Evolutionary conservation across 805 yeast genomes (phyloP), one percentile per base, ranked within the genome.

Genomic region (Tetrapisispora fleetii): DNA sequence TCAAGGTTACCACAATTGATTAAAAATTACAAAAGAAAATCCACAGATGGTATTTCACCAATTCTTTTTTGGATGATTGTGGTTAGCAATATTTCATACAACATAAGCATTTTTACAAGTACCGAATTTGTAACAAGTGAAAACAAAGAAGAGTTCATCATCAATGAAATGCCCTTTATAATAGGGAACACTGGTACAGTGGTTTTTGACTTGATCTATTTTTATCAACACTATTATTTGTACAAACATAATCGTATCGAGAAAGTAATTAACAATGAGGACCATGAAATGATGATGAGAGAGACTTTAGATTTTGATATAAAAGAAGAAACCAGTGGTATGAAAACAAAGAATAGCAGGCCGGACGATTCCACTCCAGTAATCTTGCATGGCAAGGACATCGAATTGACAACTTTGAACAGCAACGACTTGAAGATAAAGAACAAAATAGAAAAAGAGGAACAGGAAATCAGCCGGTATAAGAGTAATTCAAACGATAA

Each of bases 131-230:
- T 71, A 32, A 50, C 55, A 9, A 60, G 66, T 17, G 67, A 64
- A 1, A 66, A 71, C 37, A 69, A 67, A 54, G 55, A 54, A 49
- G 67, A 54, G 8, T 90, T 85, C 59, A 65, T 88, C 27, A 54
- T 69, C 53, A 81, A 79, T 42, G 95, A 89, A 58, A 62, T 87
- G 47, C 96, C 97, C 0, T 90, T 82, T 59, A 73, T 91, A 30
- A 57, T 88, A 22, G 96, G 97, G 1, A 81, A 93, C 54, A 76
- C 86, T 0, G 96, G 97, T 8, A 89, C 97, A 0, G 76, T 89
- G 17, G 54, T 80, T 2, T 87, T 90, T 63, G 97, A 90, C 62
- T 52, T 80, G 32, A 66, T 78, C 3, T 83, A 82, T 60, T 82
- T 84, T 57, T 80, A 80, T 60, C 93, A 84, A 59, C 67, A 64